Evolutionary conservation across 2,329 filamentous ascomycete species (phyloP).

Genomic region (Hypoxylon sp.): DNA sequence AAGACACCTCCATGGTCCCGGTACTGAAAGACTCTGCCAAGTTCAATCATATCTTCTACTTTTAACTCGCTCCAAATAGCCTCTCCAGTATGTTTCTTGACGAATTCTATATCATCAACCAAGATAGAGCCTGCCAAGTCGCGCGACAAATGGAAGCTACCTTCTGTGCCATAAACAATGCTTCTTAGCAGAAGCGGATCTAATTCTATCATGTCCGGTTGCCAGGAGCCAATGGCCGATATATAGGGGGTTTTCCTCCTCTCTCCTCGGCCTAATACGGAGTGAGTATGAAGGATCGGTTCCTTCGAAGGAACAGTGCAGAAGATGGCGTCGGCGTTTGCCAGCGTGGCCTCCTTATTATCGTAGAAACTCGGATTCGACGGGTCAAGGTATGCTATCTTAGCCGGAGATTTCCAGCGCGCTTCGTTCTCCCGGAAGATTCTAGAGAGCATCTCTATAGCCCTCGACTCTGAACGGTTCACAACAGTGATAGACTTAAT

Average conservation of each 20-base stretch:
- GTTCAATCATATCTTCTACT: constrained; percentile 2
- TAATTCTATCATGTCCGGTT: constrained; percentile 14
- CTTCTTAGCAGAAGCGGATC: constrained; percentile 5
- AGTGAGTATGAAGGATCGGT: constrained; percentile 6
- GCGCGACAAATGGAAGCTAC: neutral
- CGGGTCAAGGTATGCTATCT: neutral
- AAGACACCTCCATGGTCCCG: neutral
- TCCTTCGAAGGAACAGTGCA: constrained; percentile 8
- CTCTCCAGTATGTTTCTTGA: constrained; percentile 3
- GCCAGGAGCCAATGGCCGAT: constrained; percentile 16
- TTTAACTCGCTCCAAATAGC: neutral
- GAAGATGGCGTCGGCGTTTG: constrained; percentile 11
- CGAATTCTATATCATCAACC: constrained; percentile 1
- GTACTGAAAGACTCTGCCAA: constrained; percentile 2
- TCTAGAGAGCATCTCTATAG: neutral
- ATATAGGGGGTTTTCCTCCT: constrained; percentile 3
- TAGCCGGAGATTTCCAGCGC: constrained; percentile 4
- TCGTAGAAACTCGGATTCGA: neutral
- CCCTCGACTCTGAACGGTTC: constrained; percentile 8
- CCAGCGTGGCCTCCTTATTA: neutral
- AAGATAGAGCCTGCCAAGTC: constrained; percentile 1
- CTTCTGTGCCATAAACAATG: neutral
- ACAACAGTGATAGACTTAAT: constrained; percentile 9
- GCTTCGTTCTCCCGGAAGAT: neutral
- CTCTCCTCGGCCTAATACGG: neutral